Percentiles rank a stretch among this genome's conserved stretches.
phyloP scores from a whole-genome alignment of 768 basidiomycete genomes.

The Boletus rubescentipes region DNA sequence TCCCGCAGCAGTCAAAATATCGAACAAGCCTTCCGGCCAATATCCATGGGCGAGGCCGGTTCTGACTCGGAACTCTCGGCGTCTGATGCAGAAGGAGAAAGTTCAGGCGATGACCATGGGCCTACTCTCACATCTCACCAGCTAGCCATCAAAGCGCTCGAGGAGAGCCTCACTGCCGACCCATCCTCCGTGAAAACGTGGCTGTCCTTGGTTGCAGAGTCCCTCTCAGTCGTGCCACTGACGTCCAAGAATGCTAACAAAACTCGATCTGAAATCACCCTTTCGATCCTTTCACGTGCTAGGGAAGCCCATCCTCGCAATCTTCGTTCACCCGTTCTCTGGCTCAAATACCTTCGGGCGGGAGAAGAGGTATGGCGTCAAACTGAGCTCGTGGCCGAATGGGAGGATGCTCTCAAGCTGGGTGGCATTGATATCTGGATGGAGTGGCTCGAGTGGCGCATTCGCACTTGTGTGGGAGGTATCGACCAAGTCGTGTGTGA shows the following conservation, averaged over 20 bases:
- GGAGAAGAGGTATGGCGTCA: slow-evolving; percentile 73
- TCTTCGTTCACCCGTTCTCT: slow-evolving; percentile 46
- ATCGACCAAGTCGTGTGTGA: slow-evolving; percentile 55
- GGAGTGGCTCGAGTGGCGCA: slow-evolving; percentile 79
- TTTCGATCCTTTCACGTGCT: slow-evolving; percentile 68
- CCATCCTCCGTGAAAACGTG: slow-evolving; percentile 58
- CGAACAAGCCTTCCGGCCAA: slow-evolving; percentile 52
- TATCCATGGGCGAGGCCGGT: slow-evolving; percentile 32
- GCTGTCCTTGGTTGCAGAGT: slow-evolving; percentile 62
- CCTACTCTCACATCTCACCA: slow-evolving; percentile 53
- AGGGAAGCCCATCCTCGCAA: slow-evolving; percentile 55
- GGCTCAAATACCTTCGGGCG: slow-evolving; percentile 64
- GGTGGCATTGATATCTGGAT: slow-evolving; percentile 64
- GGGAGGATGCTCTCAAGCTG: slow-evolving; percentile 61
- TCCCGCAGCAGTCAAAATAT: slow-evolving; percentile 35
- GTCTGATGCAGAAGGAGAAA: slow-evolving; percentile 30
- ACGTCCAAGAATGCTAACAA: slow-evolving; percentile 67
- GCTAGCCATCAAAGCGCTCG: slow-evolving; percentile 55
- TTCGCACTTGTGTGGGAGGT: slow-evolving; percentile 46
- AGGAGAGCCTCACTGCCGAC: slow-evolving; percentile 49
- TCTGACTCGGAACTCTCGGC: slow-evolving; percentile 39
- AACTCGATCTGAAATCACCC: slow-evolving; percentile 67
- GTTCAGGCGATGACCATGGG: slow-evolving; percentile 36
- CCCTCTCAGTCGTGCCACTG: slow-evolving; percentile 59
- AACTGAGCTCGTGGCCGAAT: slow-evolving; percentile 55